Conservation (phyloP, 1,139 yeast species). For the Debaryomyces nepalensis region DNA sequence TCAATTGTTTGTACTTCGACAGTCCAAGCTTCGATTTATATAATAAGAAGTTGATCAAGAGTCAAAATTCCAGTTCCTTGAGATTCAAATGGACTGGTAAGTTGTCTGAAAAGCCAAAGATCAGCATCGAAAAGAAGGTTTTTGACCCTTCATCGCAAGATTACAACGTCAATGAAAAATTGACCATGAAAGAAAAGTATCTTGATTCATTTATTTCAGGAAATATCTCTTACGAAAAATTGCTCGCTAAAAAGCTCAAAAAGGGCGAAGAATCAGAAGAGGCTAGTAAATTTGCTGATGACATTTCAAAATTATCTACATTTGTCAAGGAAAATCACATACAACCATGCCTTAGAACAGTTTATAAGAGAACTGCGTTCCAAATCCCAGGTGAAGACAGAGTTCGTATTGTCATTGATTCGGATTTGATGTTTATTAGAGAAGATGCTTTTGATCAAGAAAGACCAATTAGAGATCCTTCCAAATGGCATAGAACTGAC, state of each 20-base stretch:
- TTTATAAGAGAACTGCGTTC: constrained; percentile 91
- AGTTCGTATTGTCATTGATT: constrained; percentile 86
- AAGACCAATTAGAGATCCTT: constrained; percentile 88
- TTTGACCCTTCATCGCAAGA: constrained; percentile 61
- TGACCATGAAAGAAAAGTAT: constrained; percentile 79
- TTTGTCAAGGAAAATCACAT: constrained; percentile 69
- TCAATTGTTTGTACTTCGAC: constrained; percentile 88
- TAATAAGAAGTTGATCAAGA: constrained; percentile 77
- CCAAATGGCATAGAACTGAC: constrained; percentile 90
- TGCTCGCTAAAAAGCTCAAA: constrained; percentile 31
- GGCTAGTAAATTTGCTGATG: constrained; percentile 25
- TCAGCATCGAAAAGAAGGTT: constrained; percentile 79
- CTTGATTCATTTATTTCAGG: constrained; percentile 61
- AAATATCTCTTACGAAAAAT: constrained; percentile 50
- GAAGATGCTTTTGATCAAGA: constrained; percentile 87
- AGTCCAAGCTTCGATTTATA: constrained; percentile 81
- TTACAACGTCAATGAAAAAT: constrained; percentile 59
- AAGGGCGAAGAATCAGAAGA: constrained; percentile 26
- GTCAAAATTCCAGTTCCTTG: constrained; percentile 71
- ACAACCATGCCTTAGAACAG: constrained; percentile 85
- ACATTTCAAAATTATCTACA: constrained; percentile 50
- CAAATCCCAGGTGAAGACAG: constrained; percentile 98
- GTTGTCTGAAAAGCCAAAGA: constrained; percentile 73
- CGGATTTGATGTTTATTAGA: constrained; percentile 83
- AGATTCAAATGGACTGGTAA: constrained; percentile 93